A percentile compares a stretch with the other conserved stretches of the same genome.
Evolutionary conservation across 371 early-diverging fungal species (phyloP).

Genomic region (Mucor circinelloides): DNA sequence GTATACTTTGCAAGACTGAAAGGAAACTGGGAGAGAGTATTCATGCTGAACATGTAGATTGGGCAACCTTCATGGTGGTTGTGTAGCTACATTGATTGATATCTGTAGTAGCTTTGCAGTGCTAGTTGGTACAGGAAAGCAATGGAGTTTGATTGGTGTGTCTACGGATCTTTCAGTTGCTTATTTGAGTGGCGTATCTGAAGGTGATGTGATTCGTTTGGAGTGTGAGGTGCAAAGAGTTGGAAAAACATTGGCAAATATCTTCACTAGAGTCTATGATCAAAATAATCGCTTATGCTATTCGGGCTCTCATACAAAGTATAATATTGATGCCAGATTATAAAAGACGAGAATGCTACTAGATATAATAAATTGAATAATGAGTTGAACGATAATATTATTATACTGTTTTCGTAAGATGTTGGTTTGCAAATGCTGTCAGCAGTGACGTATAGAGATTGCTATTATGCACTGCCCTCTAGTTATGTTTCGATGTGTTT

Average conservation of each 20-base stretch:
- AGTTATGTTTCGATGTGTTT: no score
- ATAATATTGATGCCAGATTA: constrained; percentile 35
- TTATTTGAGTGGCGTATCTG: constrained; percentile 35
- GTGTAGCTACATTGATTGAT: constrained; percentile 50
- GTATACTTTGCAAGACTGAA: background rate
- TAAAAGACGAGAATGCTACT: background rate
- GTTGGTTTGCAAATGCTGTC: no score
- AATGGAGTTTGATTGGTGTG: constrained; percentile 38
- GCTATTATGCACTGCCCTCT: no score
- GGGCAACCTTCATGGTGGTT: constrained; percentile 49
- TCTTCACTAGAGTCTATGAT: constrained; percentile 42
- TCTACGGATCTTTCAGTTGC: constrained; percentile 42
- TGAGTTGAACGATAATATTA: no score
- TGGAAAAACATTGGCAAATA: constrained; percentile 38
- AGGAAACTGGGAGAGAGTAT: background rate
- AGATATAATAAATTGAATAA: no score
- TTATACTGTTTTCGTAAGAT: no score
- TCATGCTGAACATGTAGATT: background rate
- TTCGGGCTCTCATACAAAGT: constrained; percentile 46
- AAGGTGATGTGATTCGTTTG: constrained; percentile 31
- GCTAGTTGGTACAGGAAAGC: constrained; percentile 21
- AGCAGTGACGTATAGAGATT: no score
- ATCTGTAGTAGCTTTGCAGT: constrained; percentile 48
- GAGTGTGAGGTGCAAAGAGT: constrained; percentile 43
- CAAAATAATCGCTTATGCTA: constrained; percentile 34